Conservation (phyloP, 2,329 filamentous ascomycete species). For the Talaromyces sp. region DNA sequence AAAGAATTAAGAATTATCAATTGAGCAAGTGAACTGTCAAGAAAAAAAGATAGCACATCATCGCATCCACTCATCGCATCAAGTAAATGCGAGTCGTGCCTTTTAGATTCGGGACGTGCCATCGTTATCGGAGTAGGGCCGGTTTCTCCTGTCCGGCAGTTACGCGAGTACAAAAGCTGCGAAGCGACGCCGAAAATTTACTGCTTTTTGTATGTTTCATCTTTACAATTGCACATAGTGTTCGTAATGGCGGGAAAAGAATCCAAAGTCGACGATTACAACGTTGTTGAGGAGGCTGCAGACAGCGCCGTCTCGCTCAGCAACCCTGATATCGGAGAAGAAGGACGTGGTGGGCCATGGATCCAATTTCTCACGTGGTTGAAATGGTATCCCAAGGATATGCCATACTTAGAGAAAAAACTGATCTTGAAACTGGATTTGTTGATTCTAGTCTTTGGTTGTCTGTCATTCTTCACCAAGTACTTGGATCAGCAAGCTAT, state of each 20-base stretch:
- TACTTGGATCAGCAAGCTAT: conserved; percentile 46
- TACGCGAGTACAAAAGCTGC: not conserved
- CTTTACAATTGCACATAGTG: not conserved
- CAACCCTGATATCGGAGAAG: not conserved
- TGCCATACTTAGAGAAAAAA: conserved; percentile 35
- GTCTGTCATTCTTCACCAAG: conserved; percentile 48
- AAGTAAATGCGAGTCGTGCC: not conserved
- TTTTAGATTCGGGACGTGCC: not conserved
- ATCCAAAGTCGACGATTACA: not conserved
- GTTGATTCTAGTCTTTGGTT: conserved; percentile 43
- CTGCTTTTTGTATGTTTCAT: not conserved
- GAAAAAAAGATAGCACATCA: conserved; percentile 6
- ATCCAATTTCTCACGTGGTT: conserved; percentile 17
- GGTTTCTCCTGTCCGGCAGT: not conserved
- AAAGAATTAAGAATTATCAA: not conserved
- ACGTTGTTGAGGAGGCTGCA: not conserved
- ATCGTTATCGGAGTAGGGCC: not conserved
- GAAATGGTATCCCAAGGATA: conserved; percentile 21
- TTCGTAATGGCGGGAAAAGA: not conserved
- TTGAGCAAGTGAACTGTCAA: not conserved
- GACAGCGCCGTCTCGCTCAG: not conserved
- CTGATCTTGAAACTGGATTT: conserved; percentile 50
- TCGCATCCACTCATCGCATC: conserved; percentile 4
- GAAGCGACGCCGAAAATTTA: not conserved
- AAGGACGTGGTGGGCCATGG: conserved; percentile 18